Base-by-base conservation (phyloP, 805 yeast species). In the Candida krabiensis region DNA sequence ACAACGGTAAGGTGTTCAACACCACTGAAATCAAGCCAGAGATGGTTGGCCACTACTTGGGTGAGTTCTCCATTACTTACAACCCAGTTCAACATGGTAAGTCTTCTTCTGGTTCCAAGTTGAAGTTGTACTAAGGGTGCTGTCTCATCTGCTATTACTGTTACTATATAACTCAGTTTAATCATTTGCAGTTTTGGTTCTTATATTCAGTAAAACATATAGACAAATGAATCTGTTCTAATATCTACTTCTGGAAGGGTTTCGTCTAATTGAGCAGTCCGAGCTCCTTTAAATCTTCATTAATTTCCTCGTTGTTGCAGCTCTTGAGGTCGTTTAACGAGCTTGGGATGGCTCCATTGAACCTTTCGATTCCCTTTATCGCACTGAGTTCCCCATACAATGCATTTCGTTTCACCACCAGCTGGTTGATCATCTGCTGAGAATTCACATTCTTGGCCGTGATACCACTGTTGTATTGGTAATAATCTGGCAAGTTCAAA, bases 11-110 rank as follows among this genome's bases (percentile, higher is more conserved):
- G 81, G 87, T 79, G 63, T 93, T 93, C 95, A 91, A 91, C 95
- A 86, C 83, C 64, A 96, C 93, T 73, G 99, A 93, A 76, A 78
- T 93, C 77, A 89, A 79, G 75, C 96, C 99, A 67, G 99, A 93
- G 81, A 93, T 93, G 99, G 90, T 91, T 70, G 98, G 99, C 71
- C 96, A 91, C 86, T 93, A 93, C 95, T 86, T 93, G 66, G 99
- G 97, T 79, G 99, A 93, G 81, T 93, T 93, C 88, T 91, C 99
- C 67, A 93, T 93, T 77, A 80, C 99, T 64, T 93, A 93, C 83
- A 86, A 96, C 74, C 99, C 99, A 70, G 97, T 91, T 71, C 88
- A 95, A 82, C 99, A 95, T 82, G 97, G 97, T 84, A 63, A 61
- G 55, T 55, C 65, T 43, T 53, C 66, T 46, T 52, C 58, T 43